Conservation (phyloP, 352 stramenopile species). For the Phytopythium aichiense region DNA sequence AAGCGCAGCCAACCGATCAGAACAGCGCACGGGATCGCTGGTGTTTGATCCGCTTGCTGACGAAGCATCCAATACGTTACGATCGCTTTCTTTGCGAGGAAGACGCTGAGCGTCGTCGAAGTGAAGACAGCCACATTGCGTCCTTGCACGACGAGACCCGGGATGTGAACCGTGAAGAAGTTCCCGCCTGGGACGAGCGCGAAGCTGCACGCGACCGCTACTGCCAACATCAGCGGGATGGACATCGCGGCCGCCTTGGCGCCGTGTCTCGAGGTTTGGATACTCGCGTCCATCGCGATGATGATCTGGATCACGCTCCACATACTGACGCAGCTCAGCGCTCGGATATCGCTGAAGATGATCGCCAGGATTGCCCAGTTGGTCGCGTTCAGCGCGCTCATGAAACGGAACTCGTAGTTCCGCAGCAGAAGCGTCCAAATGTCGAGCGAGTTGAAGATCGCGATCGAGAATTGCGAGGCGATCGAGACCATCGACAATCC, state of each 20-base stretch:
- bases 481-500: too few species aligned
- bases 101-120: neutral
- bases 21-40: neutral
- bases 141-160: neutral
- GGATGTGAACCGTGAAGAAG: neutral
- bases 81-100: neutral
- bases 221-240: too few species aligned
- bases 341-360: neutral
- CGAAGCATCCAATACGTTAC: neutral
- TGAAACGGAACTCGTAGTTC: slow-evolving; percentile 36
- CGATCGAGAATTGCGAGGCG: too few species aligned
- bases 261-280: too few species aligned
- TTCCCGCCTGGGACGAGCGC: too few species aligned
- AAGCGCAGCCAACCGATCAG: neutral
- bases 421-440: slow-evolving; percentile 15
- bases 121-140: neutral
- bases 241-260: too few species aligned
- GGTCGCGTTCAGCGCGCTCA: slow-evolving; percentile 21
- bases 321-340: neutral
- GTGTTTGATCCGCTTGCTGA: neutral
- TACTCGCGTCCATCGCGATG: too few species aligned
- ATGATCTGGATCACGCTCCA: neutral
- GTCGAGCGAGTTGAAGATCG: slow-evolving; percentile 7
- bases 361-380: neutral
- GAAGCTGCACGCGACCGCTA: too few species aligned